Evolutionary conservation across 345 rosid species (phyloP), one percentile per base, ranked within the genome.

Genomic region (Populus ilicifolia): DNA sequence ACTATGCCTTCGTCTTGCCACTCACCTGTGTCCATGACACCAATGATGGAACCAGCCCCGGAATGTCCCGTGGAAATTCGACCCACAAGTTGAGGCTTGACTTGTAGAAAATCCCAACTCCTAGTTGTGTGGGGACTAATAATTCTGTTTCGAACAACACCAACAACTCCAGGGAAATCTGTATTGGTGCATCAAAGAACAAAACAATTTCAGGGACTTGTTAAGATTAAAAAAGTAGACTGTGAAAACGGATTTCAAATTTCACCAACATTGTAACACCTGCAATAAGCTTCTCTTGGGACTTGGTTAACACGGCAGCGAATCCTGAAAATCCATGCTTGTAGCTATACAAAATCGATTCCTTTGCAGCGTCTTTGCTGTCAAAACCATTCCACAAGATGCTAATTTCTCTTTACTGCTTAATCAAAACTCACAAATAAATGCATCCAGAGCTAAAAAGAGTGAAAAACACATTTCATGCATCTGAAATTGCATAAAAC

Each of bases 321-420:
- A 92, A 92, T 30, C 94, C 93, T 5, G 97, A 90, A 77, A 92
- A 90, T 62, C 91, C 91, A 81, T 90, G 92, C 82, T 85, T 86
- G 80, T 89, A 92, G 82, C 91, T 89, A 77, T 92, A 89, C 75
- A 92, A 84, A 84, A 92, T 85, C 75, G 74, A 84, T 75, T 85
- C 76, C 69, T 75, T 78, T 10, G 91, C 90, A 10, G 82, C 78
- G 79, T 87, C 77, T 73, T 82, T 87, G 87, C 93, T 90, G 90
- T 67, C 77, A 70, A 77, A 79, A 59, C 50, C 64, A 59, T 59
- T 7, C 16, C 63, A 59, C 29, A 59, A 59, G 63, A 3, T 59
- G 25, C 29, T n/a, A 3, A n/a, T 59, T n/a, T 23, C 6, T 59
- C 27, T 59, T 10, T 59, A 20, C 8, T 73, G 23, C 44, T 69